Evolutionary conservation across 2,329 filamentous ascomycete species (phyloP), one percentile per base, ranked within the genome.

Genomic region (Xylaria hypoxylon): DNA sequence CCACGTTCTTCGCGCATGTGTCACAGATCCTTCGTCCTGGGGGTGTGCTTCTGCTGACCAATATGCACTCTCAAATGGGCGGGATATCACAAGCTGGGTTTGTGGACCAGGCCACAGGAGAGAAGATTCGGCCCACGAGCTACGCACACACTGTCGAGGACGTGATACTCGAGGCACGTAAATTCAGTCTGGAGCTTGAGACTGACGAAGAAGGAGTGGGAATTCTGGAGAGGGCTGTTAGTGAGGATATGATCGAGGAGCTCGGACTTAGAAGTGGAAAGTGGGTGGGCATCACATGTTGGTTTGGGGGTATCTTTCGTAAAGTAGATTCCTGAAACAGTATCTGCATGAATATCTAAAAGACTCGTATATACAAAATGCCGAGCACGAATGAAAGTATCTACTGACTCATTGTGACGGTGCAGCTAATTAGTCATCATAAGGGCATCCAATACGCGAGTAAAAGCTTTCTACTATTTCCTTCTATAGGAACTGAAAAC

Each of bases 61-160:
- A 90, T 72, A 91, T 91, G 89, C 89, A 91, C 74, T 77, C 82
- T 1, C 85, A 90, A 2, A 90, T 91, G 88, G 88, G 87, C 1
- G 68, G 69, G 15, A 80, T 83, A 17, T 85, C 84, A 28, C 87
- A 89, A 72, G 89, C 89, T 0, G 89, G 89, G 0, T 91, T 91
- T 71, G 80, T 87, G 13, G 86, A 88, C 73, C 75, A 76, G 6
- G 77, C 76, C 19, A 82, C 83, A 1, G 84, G 83, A 4, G 79
- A 81, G 53, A 90, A 91, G 79, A 82, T 91, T 17, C 79, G 86
- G 52, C 87, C 87, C 0, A 81, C 77, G 31, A 90, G 88, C 73
- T 90, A 84, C 76, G 82, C 83, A 45, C 83, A 91, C 78, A 81
- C 79, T 13, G 74, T 87, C 22, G 68, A 76, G 4, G 84, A 89